A percentile compares a stretch with the other conserved stretches of the same genome.
Evolutionary conservation across 208 protist species (phyloP).

Genomic region (Naegleria gruberi): DNA sequence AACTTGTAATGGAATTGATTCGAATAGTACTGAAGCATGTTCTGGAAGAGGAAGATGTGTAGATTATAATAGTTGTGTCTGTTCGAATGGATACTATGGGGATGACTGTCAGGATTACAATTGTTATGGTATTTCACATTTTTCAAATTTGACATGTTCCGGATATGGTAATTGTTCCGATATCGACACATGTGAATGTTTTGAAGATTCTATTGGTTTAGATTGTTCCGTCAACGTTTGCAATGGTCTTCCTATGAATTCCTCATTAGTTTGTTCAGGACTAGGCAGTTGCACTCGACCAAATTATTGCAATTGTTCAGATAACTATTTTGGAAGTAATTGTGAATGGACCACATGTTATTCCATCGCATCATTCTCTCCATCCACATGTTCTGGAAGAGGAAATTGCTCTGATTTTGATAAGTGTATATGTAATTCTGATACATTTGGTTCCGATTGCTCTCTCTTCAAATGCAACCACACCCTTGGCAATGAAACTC

Average conservation of each 20-base stretch:
- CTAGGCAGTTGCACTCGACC: background rate
- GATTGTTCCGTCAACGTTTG: background rate
- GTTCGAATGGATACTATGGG: background rate
- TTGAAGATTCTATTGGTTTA: background rate
- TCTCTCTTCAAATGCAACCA: background rate
- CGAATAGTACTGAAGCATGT: background rate
- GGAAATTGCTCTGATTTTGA: background rate
- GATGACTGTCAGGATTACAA: background rate
- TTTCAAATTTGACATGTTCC: too few relatives aligned
- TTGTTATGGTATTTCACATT: background rate
- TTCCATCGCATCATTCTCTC: background rate
- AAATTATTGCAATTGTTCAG: background rate
- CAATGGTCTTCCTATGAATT: background rate
- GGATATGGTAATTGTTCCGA: too few relatives aligned
- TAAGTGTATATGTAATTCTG: background rate
- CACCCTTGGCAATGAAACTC: background rate
- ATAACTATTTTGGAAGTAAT: background rate
- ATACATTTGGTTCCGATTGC: background rate
- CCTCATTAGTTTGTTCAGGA: background rate
- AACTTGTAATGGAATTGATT: background rate
- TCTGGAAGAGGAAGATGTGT: background rate
- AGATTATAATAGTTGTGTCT: background rate
- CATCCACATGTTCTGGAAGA: background rate
- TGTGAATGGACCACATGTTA: background rate
- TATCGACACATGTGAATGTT: background rate